A percentile compares a stretch with the other conserved stretches of the same genome.
These are phyloP conservation scores for Leccinum fallax DNA, from an alignment of 1,284 basidiomycete species.

Conservation along the genomic window DNA sequence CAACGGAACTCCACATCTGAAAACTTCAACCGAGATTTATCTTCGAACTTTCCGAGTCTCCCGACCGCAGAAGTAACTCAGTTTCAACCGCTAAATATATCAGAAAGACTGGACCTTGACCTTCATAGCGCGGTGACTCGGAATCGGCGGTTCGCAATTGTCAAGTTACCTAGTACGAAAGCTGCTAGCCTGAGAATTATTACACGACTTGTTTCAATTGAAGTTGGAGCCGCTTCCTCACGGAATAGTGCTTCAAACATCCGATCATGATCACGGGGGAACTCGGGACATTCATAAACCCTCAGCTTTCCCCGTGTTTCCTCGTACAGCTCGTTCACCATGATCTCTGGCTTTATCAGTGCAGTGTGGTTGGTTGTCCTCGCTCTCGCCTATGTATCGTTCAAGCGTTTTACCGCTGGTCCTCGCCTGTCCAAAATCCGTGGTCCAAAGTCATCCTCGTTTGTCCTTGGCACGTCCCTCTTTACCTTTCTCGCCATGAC, in stretches of 20 bases:
- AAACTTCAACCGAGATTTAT: not conserved
- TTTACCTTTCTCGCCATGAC: not conserved
- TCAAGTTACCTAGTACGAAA: not conserved
- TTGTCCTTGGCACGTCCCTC: slow-evolving; percentile 31
- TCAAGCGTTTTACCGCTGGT: slow-evolving; percentile 10
- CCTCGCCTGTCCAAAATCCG: slow-evolving; percentile 29
- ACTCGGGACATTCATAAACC: slow-evolving; percentile 12
- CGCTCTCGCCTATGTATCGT: slow-evolving; percentile 14
- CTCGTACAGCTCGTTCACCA: slow-evolving; percentile 2
- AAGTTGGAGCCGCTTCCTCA: not conserved
- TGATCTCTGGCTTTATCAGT: slow-evolving; percentile 7
- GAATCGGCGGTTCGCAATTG: no score
- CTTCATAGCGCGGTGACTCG: no score
- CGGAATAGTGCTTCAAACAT: not conserved
- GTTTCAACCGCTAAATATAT: not conserved
- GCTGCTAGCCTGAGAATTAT: not conserved
- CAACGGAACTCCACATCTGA: not conserved
- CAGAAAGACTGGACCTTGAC: not conserved
- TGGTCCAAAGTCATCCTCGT: slow-evolving; percentile 36
- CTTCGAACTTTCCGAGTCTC: not conserved
- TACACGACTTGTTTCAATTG: not conserved
- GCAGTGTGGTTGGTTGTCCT: slow-evolving; percentile 10
- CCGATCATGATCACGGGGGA: not conserved
- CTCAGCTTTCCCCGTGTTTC: not conserved
- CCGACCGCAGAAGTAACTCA: not conserved